These are phyloP conservation scores for Trametes meyenii DNA, from an alignment of 768 basidiomycete species.

Conservation along the genomic window DNA sequence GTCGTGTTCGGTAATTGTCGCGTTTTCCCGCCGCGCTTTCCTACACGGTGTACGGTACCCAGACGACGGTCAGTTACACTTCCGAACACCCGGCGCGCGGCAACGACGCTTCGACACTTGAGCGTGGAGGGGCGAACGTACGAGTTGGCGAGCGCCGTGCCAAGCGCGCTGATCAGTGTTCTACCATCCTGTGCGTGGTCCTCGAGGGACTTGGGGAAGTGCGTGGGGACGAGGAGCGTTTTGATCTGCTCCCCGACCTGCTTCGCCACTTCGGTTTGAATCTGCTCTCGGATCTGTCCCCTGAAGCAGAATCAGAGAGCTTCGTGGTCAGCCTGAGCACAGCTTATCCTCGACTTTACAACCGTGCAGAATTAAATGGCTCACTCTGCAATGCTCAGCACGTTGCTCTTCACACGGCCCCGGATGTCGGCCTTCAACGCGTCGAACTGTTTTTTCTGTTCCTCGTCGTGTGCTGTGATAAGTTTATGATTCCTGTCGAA, in stretches of 20 bases:
- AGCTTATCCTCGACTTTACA: too few relatives aligned
- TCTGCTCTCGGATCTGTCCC: slow-evolving; percentile 40
- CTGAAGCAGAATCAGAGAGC: too few relatives aligned
- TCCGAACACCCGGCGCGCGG: too few relatives aligned
- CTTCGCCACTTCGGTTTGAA: slow-evolving; percentile 43
- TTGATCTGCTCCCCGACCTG: slow-evolving; percentile 53
- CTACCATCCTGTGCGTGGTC: slow-evolving; percentile 49
- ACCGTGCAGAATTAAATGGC: too few relatives aligned
- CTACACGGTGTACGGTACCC: slow-evolving; percentile 34
- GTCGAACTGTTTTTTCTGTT: too few relatives aligned
- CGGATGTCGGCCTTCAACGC: not conserved
- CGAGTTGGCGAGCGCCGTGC: slow-evolving; percentile 55
- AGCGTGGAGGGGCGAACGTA: slow-evolving; percentile 34
- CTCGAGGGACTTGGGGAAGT: slow-evolving; percentile 50
- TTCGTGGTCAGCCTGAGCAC: too few relatives aligned
- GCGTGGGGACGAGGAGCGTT: slow-evolving; percentile 45
- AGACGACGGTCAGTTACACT: not conserved
- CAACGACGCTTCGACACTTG: too few relatives aligned
- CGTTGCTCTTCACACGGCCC: not conserved
- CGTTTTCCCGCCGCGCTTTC: slow-evolving; percentile 52
- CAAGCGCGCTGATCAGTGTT: slow-evolving; percentile 46
- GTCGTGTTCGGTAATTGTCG: slow-evolving; percentile 39
- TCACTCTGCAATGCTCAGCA: not conserved
- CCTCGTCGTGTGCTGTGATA: too few relatives aligned
- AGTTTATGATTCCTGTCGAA: too few relatives aligned